phyloP scores from a whole-genome alignment of 148 eudicot species.

The Chenopodium formosanum region DNA sequence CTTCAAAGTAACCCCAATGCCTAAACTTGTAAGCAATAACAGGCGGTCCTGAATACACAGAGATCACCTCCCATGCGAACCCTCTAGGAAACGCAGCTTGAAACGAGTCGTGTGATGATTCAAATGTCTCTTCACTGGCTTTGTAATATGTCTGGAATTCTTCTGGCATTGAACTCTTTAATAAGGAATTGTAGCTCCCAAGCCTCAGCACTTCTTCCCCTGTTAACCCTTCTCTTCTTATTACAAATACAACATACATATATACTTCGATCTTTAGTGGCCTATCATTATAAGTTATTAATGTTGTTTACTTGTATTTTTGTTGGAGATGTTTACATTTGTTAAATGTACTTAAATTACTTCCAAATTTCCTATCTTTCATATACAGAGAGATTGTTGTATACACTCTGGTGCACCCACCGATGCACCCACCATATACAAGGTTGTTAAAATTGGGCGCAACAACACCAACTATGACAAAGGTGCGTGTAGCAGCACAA shows the following conservation, averaged over 20 bases:
- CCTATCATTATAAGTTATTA: too few species aligned
- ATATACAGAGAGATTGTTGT: too few species aligned
- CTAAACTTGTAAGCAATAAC: slow-evolving; percentile 69
- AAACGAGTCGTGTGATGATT: slow-evolving; percentile 71
- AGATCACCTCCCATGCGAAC: slow-evolving; percentile 76
- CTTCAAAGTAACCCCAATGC: slow-evolving; percentile 94
- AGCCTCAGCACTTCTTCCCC: slow-evolving; percentile 62
- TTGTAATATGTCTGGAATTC: slow-evolving; percentile 57
- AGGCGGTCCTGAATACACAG: slow-evolving; percentile 75
- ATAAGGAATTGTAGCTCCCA: slow-evolving; percentile 72
- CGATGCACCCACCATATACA: too few species aligned
- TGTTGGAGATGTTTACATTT: too few species aligned
- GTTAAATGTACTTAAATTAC: too few species aligned
- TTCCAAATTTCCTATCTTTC: too few species aligned
- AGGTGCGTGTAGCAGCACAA: too few species aligned
- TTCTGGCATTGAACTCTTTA: slow-evolving; percentile 59
- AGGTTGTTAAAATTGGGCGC: too few species aligned
- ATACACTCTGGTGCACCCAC: too few species aligned
- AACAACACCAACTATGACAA: too few species aligned
- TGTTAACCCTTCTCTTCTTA: slow-evolving; percentile 73
- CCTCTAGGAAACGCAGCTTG: slow-evolving; percentile 76
- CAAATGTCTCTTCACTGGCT: slow-evolving; percentile 71
- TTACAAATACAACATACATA: background rate
- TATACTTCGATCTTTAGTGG: too few species aligned
- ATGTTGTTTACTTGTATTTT: too few species aligned